These are phyloP conservation scores for Saccharomycopsis synnaedendra DNA, from an alignment of 805 yeast genomes.

Conservation along the genomic window DNA sequence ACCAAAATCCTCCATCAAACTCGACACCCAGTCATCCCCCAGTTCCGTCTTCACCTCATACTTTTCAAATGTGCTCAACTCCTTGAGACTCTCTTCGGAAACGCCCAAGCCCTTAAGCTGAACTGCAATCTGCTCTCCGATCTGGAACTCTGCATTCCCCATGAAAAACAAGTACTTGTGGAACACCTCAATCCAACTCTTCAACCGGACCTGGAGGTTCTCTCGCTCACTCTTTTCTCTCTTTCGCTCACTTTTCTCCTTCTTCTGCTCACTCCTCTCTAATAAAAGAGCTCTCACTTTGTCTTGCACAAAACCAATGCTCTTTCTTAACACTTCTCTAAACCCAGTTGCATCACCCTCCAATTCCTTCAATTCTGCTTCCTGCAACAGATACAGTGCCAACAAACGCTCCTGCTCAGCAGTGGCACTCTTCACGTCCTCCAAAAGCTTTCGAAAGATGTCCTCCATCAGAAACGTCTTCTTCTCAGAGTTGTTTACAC, in stretches of 20 bases:
- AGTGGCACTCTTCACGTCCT: constrained; percentile 35
- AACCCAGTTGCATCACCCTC: constrained; percentile 32
- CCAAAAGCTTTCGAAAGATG: constrained; percentile 55
- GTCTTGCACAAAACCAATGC: constrained; percentile 11
- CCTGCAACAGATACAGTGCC: constrained; percentile 35
- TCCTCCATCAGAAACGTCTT: constrained; percentile 44
- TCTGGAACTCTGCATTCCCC: constrained; percentile 63
- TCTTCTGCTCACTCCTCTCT: constrained; percentile 11
- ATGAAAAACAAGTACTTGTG: constrained; percentile 73
- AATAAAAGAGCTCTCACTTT: constrained; percentile 16
- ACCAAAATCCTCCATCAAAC: constrained; percentile 22
- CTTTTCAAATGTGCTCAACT: neutral
- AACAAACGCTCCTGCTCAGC: constrained; percentile 17
- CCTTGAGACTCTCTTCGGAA: neutral
- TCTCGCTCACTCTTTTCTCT: constrained; percentile 5
- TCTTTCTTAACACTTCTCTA: constrained; percentile 1
- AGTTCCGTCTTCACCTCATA: too few species aligned
- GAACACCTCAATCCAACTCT: constrained; percentile 45
- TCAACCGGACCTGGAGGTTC: constrained; percentile 21
- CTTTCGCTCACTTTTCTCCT: constrained; percentile 6
- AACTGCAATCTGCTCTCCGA: constrained; percentile 19
- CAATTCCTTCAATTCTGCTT: constrained; percentile 63
- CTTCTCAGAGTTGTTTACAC: constrained; percentile 20
- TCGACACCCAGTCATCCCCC: constrained; percentile 10
- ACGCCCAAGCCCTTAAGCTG: neutral